Percentiles rank a stretch among this genome's conserved stretches.
Evolutionary conservation across 202 grass and related monocot genomes (phyloP).

Genomic region (Bolboschoenoplectus hybrid): DNA sequence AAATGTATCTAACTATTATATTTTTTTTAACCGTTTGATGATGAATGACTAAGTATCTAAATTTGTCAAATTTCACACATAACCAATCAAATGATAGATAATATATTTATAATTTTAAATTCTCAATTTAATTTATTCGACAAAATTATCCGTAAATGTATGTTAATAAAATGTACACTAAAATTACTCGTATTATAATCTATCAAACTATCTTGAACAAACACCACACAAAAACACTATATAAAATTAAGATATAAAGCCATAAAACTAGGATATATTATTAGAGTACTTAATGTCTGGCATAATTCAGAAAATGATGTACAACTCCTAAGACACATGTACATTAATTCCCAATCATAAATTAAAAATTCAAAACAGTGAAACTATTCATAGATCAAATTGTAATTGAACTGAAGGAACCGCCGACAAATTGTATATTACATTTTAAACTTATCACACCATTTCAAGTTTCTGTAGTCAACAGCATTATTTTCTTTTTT

Average conservation of each 20-base stretch:
- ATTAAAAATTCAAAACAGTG: background rate
- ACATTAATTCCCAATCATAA: background rate
- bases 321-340: background rate
- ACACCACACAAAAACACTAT: background rate
- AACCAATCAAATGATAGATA: background rate
- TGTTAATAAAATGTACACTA: background rate
- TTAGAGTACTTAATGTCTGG: background rate
- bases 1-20: background rate
- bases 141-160: background rate
- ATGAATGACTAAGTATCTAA: background rate
- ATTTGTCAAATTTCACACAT: background rate
- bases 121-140: background rate
- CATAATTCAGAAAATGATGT: constrained; percentile 16
- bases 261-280: background rate
- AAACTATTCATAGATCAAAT: background rate
- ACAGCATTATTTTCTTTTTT: background rate
- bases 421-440: constrained; percentile 21
- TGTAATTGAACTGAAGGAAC: background rate
- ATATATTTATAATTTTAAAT: background rate
- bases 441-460: background rate
- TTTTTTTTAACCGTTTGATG: background rate
- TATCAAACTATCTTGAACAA: background rate
- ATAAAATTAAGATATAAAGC: background rate
- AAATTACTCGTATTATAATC: background rate
- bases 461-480: background rate